phyloP scores from a whole-genome alignment of 768 basidiomycete genomes.

The Pleurotus cornucopiae region DNA sequence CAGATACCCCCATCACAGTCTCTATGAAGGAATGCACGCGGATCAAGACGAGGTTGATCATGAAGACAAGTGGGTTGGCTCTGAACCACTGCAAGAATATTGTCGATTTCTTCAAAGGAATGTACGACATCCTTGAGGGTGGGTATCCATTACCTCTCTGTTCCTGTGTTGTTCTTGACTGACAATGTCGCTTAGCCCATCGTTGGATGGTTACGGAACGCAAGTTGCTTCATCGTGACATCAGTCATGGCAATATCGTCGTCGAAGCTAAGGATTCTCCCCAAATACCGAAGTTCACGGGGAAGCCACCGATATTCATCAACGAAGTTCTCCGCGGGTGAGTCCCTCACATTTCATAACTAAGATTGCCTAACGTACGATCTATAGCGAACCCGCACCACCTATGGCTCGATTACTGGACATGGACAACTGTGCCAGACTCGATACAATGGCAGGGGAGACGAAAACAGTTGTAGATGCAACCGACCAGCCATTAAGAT shows the following conservation, averaged over 20 bases:
- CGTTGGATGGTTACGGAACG: not conserved
- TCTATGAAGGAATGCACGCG: not conserved
- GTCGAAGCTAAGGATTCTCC: too few relatives aligned
- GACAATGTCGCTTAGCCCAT: not conserved
- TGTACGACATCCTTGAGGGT: constrained; percentile 8
- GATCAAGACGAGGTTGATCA: constrained; percentile 1
- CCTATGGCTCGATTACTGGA: not conserved
- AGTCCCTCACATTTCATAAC: not conserved
- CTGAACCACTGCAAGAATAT: not conserved
- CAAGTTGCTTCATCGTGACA: too few relatives aligned
- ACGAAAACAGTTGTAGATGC: not conserved
- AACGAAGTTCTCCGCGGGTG: not conserved
- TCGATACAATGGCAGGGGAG: too few relatives aligned
- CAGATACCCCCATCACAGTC: not conserved
- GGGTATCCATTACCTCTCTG: not conserved
- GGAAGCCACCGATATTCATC: not conserved
- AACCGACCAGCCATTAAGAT: too few relatives aligned
- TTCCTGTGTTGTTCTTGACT: too few relatives aligned
- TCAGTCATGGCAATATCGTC: too few relatives aligned
- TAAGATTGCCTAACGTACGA: not conserved
- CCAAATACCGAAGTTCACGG: too few relatives aligned
- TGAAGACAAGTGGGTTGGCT: not conserved
- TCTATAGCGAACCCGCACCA: not conserved
- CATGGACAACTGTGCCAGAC: too few relatives aligned
- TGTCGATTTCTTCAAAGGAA: not conserved